Base-by-base conservation (phyloP, 2,329 filamentous ascomycete species). In the Metarhizium rileyi region DNA sequence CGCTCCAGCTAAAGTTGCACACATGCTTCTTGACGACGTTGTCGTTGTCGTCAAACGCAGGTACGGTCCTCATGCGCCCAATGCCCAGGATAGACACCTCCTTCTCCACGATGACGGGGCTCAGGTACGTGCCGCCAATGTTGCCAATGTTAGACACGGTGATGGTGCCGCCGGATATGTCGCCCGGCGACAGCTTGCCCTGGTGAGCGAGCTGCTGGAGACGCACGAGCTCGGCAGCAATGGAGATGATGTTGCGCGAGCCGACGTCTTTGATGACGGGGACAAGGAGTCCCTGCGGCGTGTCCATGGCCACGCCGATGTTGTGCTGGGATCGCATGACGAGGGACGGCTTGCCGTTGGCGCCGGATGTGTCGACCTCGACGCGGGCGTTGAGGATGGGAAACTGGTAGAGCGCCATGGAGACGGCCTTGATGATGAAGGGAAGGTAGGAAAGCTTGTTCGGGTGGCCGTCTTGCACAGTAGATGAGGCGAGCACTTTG, bases 121-220 rank as follows among this genome's bases (percentile, higher is more conserved):
- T 84, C 44, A 97, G 83, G 59, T 95, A 95, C 1, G 87, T 93
- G 26, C 93, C 93, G 49, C 93, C 93, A 43, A 98, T 89, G 59
- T 83, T 95, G 43, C 93, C 93, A 58, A 98, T 95, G 65, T 98
- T 98, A 59, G 90, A 95, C 46, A 98, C 82, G 0, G 93, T 96
- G 61, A 98, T 91, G 1, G 93, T 97, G 16, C 90, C 90, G 47
- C 90, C 90, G 33, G 75, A 78, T 55, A 98, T 75, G 66, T 98
- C 90, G 18, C 77, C 74, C 2, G 83, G 77, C 1, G 80, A 74
- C 4, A 98, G 77, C 65, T 86, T 88, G 28, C 89, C 88, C n/a
- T 77, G 74, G 14, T 77, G 72, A 1, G 89, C 91, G 9, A 89
- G 80, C 3, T 70, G 66, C 63, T 90, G 86, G 20, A 97, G 79